Evolutionary conservation across 345 rosid genomes (phyloP), one percentile per base, ranked within the genome.

Genomic region (Eucalyptus melliodora): DNA sequence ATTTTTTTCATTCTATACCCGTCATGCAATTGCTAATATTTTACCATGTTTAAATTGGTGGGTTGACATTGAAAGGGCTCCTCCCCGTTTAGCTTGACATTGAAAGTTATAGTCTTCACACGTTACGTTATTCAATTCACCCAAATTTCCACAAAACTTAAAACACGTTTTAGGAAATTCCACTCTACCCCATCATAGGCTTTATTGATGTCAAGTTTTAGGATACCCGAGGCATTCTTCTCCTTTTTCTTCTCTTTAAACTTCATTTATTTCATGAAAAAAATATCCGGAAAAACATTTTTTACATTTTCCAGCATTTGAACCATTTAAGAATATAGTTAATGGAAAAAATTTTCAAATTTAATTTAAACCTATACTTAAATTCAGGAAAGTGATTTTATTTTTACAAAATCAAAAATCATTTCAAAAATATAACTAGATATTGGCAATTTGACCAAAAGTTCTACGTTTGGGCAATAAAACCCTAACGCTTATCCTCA

Each of bases 201-300:
- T 60, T 60, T 60, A 16, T 26, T 27, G 11, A 11, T 59, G 2
- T 26, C 7, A 6, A 60, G n/a, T 59, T 26, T 59, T 6, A 60
- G 15, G 67, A 60, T 60, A 26, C n/a, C n/a, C 6, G n/a, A 11
- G 6, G 3, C 31, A 24, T 24, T 26, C n/a, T 56, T 11, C 30
- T 24, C 30, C 62, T 24, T 56, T 56, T 56, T 56, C 30, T 56
- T 56, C 30, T 23, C 30, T 3, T 17, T 51, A 16, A 17, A 51
- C 3, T 51, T 51, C 21, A 51, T 51, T 51, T 51, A 51, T 16
- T 51, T 51, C 55, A 6, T 16, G 21, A 51, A 51, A 51, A 51
- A 6, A 6, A 1, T 16, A 2, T 50, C 19, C 1, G 0, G 0
- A 0, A 0, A 51, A 51, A 51, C 4, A 16, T 51, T 51, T 51